Base-by-base conservation (phyloP, 2,329 filamentous ascomycete genomes). In the Phialocephala subalpina region DNA sequence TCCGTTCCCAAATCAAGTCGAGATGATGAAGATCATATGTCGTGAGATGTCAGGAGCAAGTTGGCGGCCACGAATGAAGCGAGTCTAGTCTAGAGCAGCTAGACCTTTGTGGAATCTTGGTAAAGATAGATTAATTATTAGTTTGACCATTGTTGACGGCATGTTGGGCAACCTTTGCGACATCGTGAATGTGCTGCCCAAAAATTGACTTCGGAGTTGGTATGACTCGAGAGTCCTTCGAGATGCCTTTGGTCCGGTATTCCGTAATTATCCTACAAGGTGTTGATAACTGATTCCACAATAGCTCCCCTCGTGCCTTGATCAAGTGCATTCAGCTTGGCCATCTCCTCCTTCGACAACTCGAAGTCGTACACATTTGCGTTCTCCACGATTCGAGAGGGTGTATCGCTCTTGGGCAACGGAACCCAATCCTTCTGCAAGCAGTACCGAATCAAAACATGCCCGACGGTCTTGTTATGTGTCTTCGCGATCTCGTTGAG, bases 391-490 rank as follows among this genome's bases (percentile, higher is more conserved):
- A 92, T 92, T 12, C 88, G 82, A 11, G 82, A 83, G 0, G 82
- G 80, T 2, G 81, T 84, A 61, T 86, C 86, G 66, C 88, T 90
- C 81, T 92, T 92, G 22, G 89, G 88, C 64, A 92, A 77, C 20
- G 90, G 88, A 18, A 89, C 83, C 86, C 88, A 91, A 11, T 82
- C 84, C 79, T 92, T 92, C 74, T 93, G 89, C 73, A 93, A 77
- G 67, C 85, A 86, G 75, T 90, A 94, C 66, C 90, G 83, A 20
- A 94, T 81, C 69, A 94, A 78, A 5, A 93, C 79, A 78, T 93
- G 90, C 33, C 86, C 86, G 0, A 87, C 83, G 9, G 84, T 83
- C 74, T 86, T 90, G 45, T 78, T 78, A 75, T 91, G 84, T 74
- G 87, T 89, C 71, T 84, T 76, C 2, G 87, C 86, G 35, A 92